These are phyloP conservation scores for Diaporthe ampelina DNA, from an alignment of 2,329 filamentous ascomycete genomes.

Conservation along the genomic window DNA sequence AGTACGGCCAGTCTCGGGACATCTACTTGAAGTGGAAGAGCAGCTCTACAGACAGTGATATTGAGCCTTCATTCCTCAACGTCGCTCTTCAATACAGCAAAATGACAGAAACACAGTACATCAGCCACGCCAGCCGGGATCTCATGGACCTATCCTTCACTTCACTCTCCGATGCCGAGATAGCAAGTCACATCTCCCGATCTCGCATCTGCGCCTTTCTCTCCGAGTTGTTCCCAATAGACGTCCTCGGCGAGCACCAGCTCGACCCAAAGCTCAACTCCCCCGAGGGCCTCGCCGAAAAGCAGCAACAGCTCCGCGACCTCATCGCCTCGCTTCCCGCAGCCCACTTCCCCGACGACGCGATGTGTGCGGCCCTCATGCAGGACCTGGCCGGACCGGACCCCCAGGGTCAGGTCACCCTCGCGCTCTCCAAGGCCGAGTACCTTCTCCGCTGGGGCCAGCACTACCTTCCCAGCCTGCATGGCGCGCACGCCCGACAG, in stretches of 20 bases:
- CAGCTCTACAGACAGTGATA: conserved; percentile 34
- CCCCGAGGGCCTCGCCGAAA: conserved; percentile 25
- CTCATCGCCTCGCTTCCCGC: conserved; percentile 55
- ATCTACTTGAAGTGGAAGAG: conserved; percentile 60
- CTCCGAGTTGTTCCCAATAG: conserved; percentile 58
- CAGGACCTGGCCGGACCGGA: conserved; percentile 61
- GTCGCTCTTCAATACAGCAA: conserved; percentile 54
- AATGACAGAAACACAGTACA: conserved; percentile 42
- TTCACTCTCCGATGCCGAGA: conserved; percentile 50
- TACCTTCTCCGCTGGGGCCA: conserved; percentile 67
- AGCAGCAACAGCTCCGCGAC: conserved; percentile 46
- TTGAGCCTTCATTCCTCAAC: conserved; percentile 47
- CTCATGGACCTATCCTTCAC: conserved; percentile 42
- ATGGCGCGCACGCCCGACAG: conserved; percentile 69
- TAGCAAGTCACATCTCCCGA: conserved; percentile 67
- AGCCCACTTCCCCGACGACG: conserved; percentile 50
- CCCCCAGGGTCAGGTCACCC: conserved; percentile 63
- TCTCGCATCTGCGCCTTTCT: conserved; percentile 65
- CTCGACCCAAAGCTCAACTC: background rate
- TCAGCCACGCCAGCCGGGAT: conserved; percentile 38
- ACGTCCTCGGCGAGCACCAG: conserved; percentile 54
- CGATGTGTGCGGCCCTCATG: conserved; percentile 61
- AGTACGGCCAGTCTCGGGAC: conserved; percentile 73
- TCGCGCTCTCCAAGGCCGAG: conserved; percentile 57
- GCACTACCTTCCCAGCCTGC: conserved; percentile 70